Evolutionary conservation across 2,329 filamentous ascomycete genomes (phyloP), one percentile per base, ranked within the genome.

Genomic region (Fusarium sp.): DNA sequence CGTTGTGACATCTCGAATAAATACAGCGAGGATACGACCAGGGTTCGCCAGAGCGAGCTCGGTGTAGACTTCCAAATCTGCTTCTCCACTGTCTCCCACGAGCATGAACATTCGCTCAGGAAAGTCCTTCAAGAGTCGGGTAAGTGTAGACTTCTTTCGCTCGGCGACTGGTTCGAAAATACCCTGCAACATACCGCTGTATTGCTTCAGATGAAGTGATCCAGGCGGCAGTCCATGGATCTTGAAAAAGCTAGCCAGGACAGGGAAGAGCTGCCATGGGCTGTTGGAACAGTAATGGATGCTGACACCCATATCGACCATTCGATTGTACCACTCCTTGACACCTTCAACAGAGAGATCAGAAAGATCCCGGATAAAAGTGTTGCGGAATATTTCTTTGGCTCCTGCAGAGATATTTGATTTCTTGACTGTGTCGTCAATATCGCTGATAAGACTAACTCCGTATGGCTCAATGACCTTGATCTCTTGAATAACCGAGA

Each of bases 271-370:
- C 77, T 99, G 96, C 96, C 96, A 99, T 1, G 96, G 96, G 49
- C 95, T 97, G 78, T 99, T 99, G n/a, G 96, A 99, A 68, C 97
- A 96, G 77, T 99, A 99, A 76, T 99, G 96, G 51, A 99, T 86
- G 71, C 89, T 88, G 23, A 98, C 95, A 19, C 94, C 94, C 81
- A 95, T 88, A 20, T 89, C 83, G 38, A 91, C 86, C 79, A 99
- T 85, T 20, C 84, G 84, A 34, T 83, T 88, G 75, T 98, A 99
- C 95, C 96, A 98, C 65, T 96, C 93, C 58, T 84, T 87, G 20
- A 98, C 94, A 3, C 96, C 96, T 17, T 94, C 90, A 21, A 99
- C 89, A 1, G 89, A 93, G 44, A 98, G 83, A 62, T 95, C 93
- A 4, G 81, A 83, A 2, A 98, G 82, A 43, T 97, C 93, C 11